A percentile compares a stretch with the other conserved stretches of the same genome.
Evolutionary conservation across 352 stramenopile genomes (phyloP).

Genomic region (Globisporangium okanoganense): DNA sequence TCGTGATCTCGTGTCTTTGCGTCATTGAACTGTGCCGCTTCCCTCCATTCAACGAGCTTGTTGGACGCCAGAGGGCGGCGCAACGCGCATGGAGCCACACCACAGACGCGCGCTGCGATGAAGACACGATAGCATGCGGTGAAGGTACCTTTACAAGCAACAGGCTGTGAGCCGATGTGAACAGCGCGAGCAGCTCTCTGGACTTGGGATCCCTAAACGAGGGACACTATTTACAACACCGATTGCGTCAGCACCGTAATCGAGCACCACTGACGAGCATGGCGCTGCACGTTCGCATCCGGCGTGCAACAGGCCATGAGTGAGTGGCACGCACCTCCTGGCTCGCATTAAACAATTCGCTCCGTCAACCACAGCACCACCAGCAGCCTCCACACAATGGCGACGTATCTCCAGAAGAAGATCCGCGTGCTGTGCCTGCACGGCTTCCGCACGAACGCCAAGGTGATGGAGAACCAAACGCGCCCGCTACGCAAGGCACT

Average conservation of each 20-base stretch:
- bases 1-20: constrained; percentile 1
- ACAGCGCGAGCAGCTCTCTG: too few relatives aligned
- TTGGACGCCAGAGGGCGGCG: too few relatives aligned
- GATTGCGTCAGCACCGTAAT: constrained; percentile 11
- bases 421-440: constrained; percentile 74
- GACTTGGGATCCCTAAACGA: too few relatives aligned
- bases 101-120: too few relatives aligned
- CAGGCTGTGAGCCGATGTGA: too few relatives aligned
- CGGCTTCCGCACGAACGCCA: constrained; percentile 63
- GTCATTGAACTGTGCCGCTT: not conserved
- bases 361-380: not conserved
- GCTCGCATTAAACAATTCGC: not conserved
- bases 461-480: constrained; percentile 71
- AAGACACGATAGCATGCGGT: too few relatives aligned
- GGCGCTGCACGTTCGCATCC: too few relatives aligned
- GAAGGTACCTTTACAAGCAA: too few relatives aligned
- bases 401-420: constrained; percentile 15
- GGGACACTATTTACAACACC: too few relatives aligned
- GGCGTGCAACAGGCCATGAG: too few relatives aligned
- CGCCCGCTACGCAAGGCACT: constrained; percentile 53
- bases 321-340: not conserved
- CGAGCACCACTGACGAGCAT: too few relatives aligned
- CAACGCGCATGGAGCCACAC: not conserved
- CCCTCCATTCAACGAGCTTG: not conserved
- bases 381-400: constrained; percentile 1